phyloP scores from a whole-genome alignment of 305 asterid species.

The Fraxinus dipetala region DNA sequence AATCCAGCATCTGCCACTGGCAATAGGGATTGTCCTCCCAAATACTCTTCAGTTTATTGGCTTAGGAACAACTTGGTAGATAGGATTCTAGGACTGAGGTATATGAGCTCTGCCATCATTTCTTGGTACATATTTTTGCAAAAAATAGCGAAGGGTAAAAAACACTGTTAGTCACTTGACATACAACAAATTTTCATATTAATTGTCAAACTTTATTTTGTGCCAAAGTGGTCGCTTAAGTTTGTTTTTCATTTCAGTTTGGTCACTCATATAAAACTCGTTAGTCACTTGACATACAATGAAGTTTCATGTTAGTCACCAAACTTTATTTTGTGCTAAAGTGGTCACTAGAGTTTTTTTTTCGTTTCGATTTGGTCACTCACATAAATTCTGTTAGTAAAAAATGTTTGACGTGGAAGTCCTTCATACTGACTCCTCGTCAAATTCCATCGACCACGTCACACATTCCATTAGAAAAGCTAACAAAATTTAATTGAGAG shows the following conservation, averaged over 20 bases:
- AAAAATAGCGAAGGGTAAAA: background rate
- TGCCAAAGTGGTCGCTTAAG: background rate
- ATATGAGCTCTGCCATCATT: background rate
- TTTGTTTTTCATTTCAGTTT: background rate
- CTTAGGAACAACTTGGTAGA: background rate
- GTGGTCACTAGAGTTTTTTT: background rate
- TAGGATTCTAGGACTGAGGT: background rate
- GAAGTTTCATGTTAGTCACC: background rate
- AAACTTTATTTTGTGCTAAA: background rate
- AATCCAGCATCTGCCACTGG: background rate
- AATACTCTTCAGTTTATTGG: background rate
- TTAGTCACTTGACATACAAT: background rate
- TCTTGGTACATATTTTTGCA: background rate
- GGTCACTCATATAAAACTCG: too few relatives aligned
- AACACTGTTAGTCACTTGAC: background rate
- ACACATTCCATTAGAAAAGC: background rate
- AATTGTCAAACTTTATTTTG: background rate
- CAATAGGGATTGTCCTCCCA: background rate
- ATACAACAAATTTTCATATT: background rate
- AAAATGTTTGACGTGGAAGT: background rate
- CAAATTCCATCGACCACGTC: background rate
- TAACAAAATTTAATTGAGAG: background rate
- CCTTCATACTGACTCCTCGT: background rate
- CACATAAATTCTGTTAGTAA: background rate
- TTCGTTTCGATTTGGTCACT: background rate